A percentile compares a stretch with the other conserved stretches of the same genome.
Conservation (phyloP, 1,284 basidiomycete genomes). For the Cryptococcus floricola region DNA sequence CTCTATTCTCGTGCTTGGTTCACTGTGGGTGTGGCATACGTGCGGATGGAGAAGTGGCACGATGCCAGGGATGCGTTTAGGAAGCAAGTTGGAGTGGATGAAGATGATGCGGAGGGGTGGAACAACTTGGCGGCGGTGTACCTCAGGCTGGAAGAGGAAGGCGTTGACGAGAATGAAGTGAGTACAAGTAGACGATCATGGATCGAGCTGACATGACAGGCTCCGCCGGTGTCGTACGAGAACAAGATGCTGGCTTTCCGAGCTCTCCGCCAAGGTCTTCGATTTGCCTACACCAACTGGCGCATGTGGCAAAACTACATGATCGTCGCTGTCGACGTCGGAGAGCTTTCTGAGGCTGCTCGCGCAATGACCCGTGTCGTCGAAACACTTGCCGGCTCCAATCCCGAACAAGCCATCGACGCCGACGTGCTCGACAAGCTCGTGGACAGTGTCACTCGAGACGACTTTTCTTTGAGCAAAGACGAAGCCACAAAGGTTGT, state of each 20-base stretch:
- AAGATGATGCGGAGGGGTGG: constrained; percentile 97
- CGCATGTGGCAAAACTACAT: constrained; percentile 98
- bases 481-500: constrained; percentile 30
- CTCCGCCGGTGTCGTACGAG: constrained; percentile 45
- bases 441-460: constrained; percentile 75
- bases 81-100: constrained; percentile 83
- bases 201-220: constrained; percentile 3
- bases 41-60: constrained; percentile 76
- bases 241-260: constrained; percentile 86
- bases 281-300: constrained; percentile 85
- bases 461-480: constrained; percentile 45
- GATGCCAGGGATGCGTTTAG: constrained; percentile 78
- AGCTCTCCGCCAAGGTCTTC: constrained; percentile 87
- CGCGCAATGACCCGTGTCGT: constrained; percentile 78
- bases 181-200: background rate
- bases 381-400: constrained; percentile 64
- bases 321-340: constrained; percentile 88
- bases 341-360: constrained; percentile 81
- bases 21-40: constrained; percentile 83
- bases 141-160: constrained; percentile 65
- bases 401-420: constrained; percentile 65
- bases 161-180: constrained; percentile 28
- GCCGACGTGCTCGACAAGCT: constrained; percentile 81
- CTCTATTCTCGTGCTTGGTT: constrained; percentile 88
- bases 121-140: constrained; percentile 96